A percentile compares a stretch with the other conserved stretches of the same genome.
Evolutionary conservation across 371 early-diverging fungal species (phyloP).

Genomic region (Mucor irregularis): DNA sequence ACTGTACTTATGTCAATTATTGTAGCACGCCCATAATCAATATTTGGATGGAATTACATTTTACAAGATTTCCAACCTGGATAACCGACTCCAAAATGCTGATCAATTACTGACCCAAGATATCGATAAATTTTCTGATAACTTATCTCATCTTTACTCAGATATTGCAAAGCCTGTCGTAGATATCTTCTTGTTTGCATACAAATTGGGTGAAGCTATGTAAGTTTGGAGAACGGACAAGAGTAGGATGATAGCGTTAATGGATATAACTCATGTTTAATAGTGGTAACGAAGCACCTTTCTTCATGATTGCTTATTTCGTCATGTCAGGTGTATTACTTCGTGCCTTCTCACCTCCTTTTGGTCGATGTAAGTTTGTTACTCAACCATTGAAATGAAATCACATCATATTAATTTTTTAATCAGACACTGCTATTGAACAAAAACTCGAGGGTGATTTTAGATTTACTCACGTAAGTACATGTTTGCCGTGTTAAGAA

Average conservation of each 20-base stretch:
- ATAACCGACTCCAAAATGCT: conserved; percentile 77
- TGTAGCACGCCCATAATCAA: conserved; percentile 76
- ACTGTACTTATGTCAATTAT: neutral
- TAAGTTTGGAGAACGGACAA: conserved; percentile 29
- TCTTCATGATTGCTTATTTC: conserved; percentile 83
- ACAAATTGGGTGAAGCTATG: conserved; percentile 84
- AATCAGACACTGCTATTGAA: conserved; percentile 70
- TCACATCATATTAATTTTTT: too few relatives aligned
- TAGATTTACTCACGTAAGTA: conserved; percentile 74
- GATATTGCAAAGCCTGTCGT: conserved; percentile 84
- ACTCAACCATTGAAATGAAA: too few relatives aligned
- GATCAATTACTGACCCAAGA: conserved; percentile 89
- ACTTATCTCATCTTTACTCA: conserved; percentile 74
- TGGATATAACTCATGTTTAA: neutral
- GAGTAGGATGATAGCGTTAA: neutral
- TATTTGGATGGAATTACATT: conserved; percentile 82
- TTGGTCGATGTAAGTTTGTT: conserved; percentile 75
- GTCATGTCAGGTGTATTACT: conserved; percentile 71
- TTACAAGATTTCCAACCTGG: conserved; percentile 81
- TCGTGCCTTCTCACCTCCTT: conserved; percentile 82
- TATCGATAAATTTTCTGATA: conserved; percentile 83
- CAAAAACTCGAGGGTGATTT: conserved; percentile 86
- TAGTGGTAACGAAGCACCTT: conserved; percentile 72
- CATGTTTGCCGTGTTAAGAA: too few relatives aligned
- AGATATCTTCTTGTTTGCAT: conserved; percentile 82